Evolutionary conservation across 495 filamentous ascomycete species (phyloP), one percentile per base, ranked within the genome.

Genomic region (Hyaloscypha finlandica): DNA sequence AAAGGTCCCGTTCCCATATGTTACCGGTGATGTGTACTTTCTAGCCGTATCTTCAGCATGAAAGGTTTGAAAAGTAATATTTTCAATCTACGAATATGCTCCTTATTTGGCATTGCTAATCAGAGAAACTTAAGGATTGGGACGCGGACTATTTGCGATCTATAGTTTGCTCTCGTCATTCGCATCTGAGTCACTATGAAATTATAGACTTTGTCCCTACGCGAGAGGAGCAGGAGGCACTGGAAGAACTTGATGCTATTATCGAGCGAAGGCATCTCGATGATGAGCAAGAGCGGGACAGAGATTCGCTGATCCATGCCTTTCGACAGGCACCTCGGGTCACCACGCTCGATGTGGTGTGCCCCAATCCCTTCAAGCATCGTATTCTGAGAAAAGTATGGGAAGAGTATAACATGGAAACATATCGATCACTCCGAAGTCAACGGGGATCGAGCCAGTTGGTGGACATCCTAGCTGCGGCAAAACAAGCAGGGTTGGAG

Each of bases 281-380:
- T 31, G 61, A 68, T 2, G 25, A 29, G 8, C 39, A 52, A 29
- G 35, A 20, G 6, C 11, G 32, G 31, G n/a, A 63, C 22, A 14
- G 1, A 3, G 6, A 14, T 64, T 19, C 2, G 12, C 31, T 68
- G 51, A n/a, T 59, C 12, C 52, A 6, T 35, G 68, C 64, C 11
- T 51, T 70, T 9, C 32, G 42, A 4, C 19, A n/a, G 9, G 22
- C 63, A 6, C 68, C 68, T 9, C 59, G 55, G 1, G 35, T 64
- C 3, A 32, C 53, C 16, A 53, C 35, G 5, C 32, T 70, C 16
- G 20, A 59, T 8, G 53, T 70, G n/a, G 42, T 16, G 3, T 59
- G 22, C 22, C 59, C 37, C 20, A 67, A 64, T 37, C 57, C 45
- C 8, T 71, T 71, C 54, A 45, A 66, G 16, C n/a, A 63, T 55